Evolutionary conservation across 1,284 basidiomycete species (phyloP), one percentile per base, ranked within the genome.

Genomic region (Ceratobasidium papillatum): DNA sequence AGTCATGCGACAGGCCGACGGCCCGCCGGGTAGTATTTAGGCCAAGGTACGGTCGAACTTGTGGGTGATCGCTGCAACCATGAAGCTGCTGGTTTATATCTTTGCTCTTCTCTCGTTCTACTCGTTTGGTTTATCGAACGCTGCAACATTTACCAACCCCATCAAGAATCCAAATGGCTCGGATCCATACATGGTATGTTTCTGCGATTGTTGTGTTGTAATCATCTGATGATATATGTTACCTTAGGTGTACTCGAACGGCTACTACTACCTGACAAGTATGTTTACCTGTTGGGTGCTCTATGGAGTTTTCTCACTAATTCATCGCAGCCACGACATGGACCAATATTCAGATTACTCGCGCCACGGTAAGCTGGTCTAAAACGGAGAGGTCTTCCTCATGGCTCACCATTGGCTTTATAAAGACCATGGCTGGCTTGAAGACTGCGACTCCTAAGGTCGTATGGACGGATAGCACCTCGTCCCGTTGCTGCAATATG

Each of bases 111-210:
- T n/a, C n/a, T n/a, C n/a, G n/a, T n/a, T n/a, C n/a, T n/a, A n/a
- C n/a, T n/a, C n/a, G n/a, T n/a, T n/a, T n/a, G n/a, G n/a, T n/a
- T n/a, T n/a, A n/a, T n/a, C n/a, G n/a, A n/a, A n/a, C n/a, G n/a
- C n/a, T n/a, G n/a, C 59, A 17, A 25, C 71, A 19, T 76, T 74
- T 62, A 77, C 54, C 27, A 75, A 77, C 36, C 75, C 75, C 7
- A 38, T 83, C 76, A 83, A 82, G 71, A 47, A 64, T 1, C 76
- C 76, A 1, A 79, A 83, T 78, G 83, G 82, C 3, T 82, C 81
- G 11, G 82, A 84, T 73, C 82, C 82, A 0, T 83, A 82, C 78
- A 83, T 84, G 72, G 76, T n/a, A n/a, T n/a, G n/a, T n/a, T n/a
- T n/a, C n/a, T n/a, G n/a, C n/a, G n/a, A n/a, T n/a, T 2, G 61